These are phyloP conservation scores for Brassica rapa DNA, from an alignment of 345 rosid genomes.

Conservation along the genomic window DNA sequence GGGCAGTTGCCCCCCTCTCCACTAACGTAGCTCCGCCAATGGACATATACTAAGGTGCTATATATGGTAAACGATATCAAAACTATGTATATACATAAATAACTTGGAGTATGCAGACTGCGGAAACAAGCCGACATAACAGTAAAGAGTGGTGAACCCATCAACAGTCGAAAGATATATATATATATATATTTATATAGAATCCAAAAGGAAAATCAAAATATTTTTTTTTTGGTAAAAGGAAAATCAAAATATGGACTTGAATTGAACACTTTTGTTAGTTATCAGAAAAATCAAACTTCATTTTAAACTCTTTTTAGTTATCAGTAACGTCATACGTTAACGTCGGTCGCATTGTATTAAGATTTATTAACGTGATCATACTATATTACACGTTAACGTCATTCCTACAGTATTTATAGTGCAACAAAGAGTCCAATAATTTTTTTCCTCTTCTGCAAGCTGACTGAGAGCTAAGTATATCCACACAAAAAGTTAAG, in stretches of 20 bases:
- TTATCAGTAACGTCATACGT: constrained; percentile 39
- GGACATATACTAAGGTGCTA: background rate
- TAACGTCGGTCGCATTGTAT: constrained; percentile 26
- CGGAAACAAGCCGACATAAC: background rate
- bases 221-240: too few relatives aligned
- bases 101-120: background rate
- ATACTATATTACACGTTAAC: constrained; percentile 25
- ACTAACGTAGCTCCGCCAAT: too few relatives aligned
- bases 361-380: constrained; percentile 30
- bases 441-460: constrained; percentile 20
- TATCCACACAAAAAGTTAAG: background rate
- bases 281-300: background rate
- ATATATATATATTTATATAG: too few relatives aligned
- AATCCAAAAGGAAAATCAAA: too few relatives aligned
- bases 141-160: constrained; percentile 16
- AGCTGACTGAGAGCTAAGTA: constrained; percentile 22
- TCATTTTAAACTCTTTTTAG: background rate
- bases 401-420: constrained; percentile 18
- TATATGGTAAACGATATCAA: background rate
- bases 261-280: background rate
- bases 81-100: background rate
- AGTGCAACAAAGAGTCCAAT: constrained; percentile 17
- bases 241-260: too few relatives aligned
- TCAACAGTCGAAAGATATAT: background rate
- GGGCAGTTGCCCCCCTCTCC: too few relatives aligned